Evolutionary conservation across 208 protist species (phyloP).

Genomic region (Zelonia costaricensis): DNA sequence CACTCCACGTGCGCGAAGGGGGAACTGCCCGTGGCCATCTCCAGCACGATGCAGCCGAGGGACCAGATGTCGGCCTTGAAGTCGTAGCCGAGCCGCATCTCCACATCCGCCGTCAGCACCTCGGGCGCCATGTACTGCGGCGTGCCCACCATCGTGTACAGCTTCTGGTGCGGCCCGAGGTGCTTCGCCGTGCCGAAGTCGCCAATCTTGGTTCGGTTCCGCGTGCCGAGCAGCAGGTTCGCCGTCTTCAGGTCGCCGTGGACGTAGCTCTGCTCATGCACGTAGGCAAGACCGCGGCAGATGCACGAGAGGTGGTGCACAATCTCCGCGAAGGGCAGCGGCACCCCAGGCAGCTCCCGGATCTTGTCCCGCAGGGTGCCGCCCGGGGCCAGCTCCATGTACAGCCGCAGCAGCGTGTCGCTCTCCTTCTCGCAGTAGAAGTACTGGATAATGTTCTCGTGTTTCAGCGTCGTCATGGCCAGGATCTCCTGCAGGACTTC

Average conservation of each 20-base stretch:
- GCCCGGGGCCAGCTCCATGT: conserved; percentile 92
- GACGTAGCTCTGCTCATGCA: conserved; percentile 87
- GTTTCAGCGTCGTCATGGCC: conserved; percentile 87
- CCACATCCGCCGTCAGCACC: conserved; percentile 65
- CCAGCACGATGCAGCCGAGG: conserved; percentile 84
- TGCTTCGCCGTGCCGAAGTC: conserved; percentile 94
- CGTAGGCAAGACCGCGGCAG: conserved; percentile 85
- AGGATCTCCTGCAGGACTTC: conserved; percentile 86
- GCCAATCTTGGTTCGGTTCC: conserved; percentile 91
- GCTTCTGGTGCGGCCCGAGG: conserved; percentile 67
- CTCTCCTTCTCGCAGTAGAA: conserved; percentile 90
- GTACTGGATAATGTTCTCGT: conserved; percentile 95
- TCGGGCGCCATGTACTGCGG: conserved; percentile 94
- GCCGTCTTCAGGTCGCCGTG: conserved; percentile 93
- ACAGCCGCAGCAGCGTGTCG: conserved; percentile 80
- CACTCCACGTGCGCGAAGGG: conserved; percentile 74
- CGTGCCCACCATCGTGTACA: conserved; percentile 84
- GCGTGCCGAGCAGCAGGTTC: conserved; percentile 83
- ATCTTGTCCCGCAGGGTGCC: conserved; percentile 87
- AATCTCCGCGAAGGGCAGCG: conserved; percentile 66
- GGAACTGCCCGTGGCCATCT: conserved; percentile 82
- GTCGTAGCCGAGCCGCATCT: conserved; percentile 64
- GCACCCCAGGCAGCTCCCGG: conserved; percentile 48
- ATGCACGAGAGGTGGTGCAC: conserved; percentile 83
- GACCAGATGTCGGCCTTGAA: conserved; percentile 93